Conservation (phyloP, 208 protist genomes). For the Acanthamoeba lenticulata region DNA sequence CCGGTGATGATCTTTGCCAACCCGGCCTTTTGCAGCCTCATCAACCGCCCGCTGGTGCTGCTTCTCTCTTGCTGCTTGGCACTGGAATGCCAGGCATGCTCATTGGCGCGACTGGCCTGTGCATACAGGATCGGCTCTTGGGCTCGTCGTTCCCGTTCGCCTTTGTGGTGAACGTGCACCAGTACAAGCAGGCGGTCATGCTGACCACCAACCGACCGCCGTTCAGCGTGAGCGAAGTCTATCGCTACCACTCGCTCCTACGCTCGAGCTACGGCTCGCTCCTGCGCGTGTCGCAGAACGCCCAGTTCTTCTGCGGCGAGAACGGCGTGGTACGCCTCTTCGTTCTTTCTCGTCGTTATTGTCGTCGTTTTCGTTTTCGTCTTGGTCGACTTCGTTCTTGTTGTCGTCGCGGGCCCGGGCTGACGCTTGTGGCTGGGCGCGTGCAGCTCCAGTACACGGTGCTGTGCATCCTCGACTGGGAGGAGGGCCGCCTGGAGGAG, state of each 20-base stretch:
- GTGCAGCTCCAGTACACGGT: not conserved
- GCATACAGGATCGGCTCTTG: not conserved
- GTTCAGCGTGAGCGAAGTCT: not conserved
- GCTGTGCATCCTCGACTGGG: not conserved
- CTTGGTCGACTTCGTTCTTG: too few relatives aligned
- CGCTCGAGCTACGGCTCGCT: not conserved
- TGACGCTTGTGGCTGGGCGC: too few relatives aligned
- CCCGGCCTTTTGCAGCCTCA: not conserved
- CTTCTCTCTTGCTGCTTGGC: too few relatives aligned
- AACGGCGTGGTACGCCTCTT: not conserved
- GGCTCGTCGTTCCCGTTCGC: not conserved
- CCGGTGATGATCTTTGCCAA: not conserved
- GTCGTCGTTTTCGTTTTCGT: too few relatives aligned
- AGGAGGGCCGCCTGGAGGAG: conserved; percentile 4
- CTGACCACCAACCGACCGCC: not conserved
- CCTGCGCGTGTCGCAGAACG: not conserved
- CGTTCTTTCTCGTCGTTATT: not conserved
- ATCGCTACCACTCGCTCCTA: not conserved
- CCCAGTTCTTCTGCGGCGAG: not conserved
- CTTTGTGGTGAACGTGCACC: not conserved
- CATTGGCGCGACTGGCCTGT: too few relatives aligned
- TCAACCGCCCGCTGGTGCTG: not conserved
- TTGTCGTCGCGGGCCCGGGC: too few relatives aligned
- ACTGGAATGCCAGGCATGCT: too few relatives aligned
- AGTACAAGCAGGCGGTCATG: not conserved